Evolutionary conservation across 176 grass and related monocot genomes (phyloP).

Genomic region (Tillandsia leiboldiana): DNA sequence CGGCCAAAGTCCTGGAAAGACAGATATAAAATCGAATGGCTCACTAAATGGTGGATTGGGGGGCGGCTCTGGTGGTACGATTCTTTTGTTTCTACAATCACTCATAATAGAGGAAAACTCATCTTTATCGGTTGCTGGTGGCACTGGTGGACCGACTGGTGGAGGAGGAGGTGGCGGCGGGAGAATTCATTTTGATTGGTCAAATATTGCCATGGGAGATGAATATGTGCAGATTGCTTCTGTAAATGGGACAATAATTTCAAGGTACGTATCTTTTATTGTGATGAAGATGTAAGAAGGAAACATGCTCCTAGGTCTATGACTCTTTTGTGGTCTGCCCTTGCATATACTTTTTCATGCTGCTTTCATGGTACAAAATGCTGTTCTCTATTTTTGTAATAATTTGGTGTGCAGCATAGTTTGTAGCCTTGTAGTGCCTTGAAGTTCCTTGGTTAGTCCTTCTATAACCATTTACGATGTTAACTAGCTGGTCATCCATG

Average conservation of each 20-base stretch:
- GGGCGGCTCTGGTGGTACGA: constrained; percentile 85
- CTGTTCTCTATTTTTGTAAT: no score
- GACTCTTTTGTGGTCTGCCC: neutral
- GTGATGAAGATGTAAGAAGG: constrained; percentile 7
- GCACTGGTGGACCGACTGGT: constrained; percentile 62
- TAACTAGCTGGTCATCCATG: no score
- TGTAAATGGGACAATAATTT: constrained; percentile 66
- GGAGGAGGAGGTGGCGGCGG: constrained; percentile 83
- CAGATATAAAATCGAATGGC: constrained; percentile 33
- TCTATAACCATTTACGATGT: no score
- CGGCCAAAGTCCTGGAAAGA: constrained; percentile 49
- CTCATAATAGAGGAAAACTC: constrained; percentile 67
- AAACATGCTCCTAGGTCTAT: neutral
- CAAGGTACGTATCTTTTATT: constrained; percentile 47
- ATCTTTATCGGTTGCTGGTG: constrained; percentile 71
- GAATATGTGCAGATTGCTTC: constrained; percentile 94
- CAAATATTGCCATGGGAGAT: constrained; percentile 82
- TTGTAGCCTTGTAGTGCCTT: no score
- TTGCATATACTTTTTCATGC: neutral
- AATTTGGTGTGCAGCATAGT: no score
- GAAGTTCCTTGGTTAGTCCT: no score
- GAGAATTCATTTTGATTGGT: constrained; percentile 95
- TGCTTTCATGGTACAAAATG: neutral
- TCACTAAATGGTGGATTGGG: constrained; percentile 70
- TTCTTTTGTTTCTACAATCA: constrained; percentile 82